A percentile compares a stretch with the other conserved stretches of the same genome.
Conservation (phyloP, 495 filamentous ascomycete species). For the Talaromyces stipitatus region DNA sequence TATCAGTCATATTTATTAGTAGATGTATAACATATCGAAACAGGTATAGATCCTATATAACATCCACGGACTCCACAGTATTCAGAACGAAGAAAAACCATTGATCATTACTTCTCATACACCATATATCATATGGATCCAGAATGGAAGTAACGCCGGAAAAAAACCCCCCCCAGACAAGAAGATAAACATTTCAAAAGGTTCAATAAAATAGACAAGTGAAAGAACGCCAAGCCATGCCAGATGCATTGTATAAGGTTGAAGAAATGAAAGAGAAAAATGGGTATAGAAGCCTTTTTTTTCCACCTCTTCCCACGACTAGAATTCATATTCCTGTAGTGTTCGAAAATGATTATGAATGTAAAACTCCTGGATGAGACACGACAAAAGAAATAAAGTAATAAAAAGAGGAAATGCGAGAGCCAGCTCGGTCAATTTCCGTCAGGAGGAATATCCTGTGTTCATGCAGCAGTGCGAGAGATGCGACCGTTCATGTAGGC, state of each 20-base stretch:
- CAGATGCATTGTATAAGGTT: conserved; percentile 5
- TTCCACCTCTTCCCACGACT: too few relatives aligned
- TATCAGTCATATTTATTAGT: not conserved
- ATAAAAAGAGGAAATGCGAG: not conserved
- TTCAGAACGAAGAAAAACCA: not conserved
- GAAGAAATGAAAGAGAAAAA: not conserved
- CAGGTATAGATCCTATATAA: not conserved
- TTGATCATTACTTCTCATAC: not conserved
- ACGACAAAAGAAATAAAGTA: not conserved
- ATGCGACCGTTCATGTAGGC: conserved; percentile 37
- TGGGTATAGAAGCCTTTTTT: conserved; percentile 2
- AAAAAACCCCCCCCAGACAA: not conserved
- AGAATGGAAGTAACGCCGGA: not conserved
- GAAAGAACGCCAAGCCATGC: conserved; percentile 8
- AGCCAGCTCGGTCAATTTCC: conserved; percentile 2
- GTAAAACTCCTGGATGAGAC: not conserved
- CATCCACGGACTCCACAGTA: not conserved
- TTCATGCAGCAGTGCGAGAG: conserved; percentile 1
- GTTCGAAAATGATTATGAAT: not conserved
- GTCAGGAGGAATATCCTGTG: not conserved
- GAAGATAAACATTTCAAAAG: not conserved
- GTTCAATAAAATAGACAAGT: not conserved
- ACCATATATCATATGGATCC: not conserved
- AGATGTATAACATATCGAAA: not conserved
- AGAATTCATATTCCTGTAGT: conserved; percentile 4